These are phyloP conservation scores for Pezicula rhizophila DNA, from an alignment of 2,329 filamentous ascomycete species.

Conservation along the genomic window DNA sequence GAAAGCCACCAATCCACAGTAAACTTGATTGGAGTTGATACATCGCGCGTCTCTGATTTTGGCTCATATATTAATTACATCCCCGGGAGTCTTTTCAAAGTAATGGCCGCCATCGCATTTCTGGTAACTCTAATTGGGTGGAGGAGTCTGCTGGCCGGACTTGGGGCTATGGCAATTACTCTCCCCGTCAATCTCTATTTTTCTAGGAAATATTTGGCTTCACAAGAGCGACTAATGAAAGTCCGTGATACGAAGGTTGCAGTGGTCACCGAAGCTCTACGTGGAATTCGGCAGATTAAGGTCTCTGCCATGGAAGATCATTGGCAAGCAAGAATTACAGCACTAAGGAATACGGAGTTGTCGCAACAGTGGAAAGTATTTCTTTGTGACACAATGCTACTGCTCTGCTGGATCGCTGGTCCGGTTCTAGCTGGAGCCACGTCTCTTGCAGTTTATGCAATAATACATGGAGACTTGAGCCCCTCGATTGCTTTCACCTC, in stretches of 20 bases:
- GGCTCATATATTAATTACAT: conserved; percentile 61
- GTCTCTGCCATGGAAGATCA: conserved; percentile 70
- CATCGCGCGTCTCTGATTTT: conserved; percentile 63
- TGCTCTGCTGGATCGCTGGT: conserved; percentile 66
- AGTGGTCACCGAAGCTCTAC: conserved; percentile 68
- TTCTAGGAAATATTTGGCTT: conserved; percentile 56
- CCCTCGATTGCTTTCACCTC: conserved; percentile 76
- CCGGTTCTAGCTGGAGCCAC: conserved; percentile 69
- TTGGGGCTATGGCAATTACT: conserved; percentile 56
- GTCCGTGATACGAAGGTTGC: conserved; percentile 69
- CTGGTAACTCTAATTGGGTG: conserved; percentile 68
- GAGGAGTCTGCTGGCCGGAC: conserved; percentile 59
- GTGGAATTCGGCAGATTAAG: conserved; percentile 80
- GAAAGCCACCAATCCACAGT: conserved; percentile 65
- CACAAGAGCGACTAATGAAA: conserved; percentile 69
- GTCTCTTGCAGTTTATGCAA: conserved; percentile 63
- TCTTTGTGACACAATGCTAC: conserved; percentile 53
- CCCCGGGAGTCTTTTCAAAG: conserved; percentile 53
- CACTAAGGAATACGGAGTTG: conserved; percentile 61
- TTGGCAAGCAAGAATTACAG: conserved; percentile 66
- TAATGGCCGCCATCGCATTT: conserved; percentile 61
- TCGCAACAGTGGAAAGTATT: conserved; percentile 61
- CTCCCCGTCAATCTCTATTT: conserved; percentile 64
- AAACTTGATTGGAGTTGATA: conserved; percentile 71
- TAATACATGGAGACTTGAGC: conserved; percentile 53